These are phyloP conservation scores for Exserohilum rostratum DNA, from an alignment of 2,329 filamentous ascomycete species.

Conservation along the genomic window DNA sequence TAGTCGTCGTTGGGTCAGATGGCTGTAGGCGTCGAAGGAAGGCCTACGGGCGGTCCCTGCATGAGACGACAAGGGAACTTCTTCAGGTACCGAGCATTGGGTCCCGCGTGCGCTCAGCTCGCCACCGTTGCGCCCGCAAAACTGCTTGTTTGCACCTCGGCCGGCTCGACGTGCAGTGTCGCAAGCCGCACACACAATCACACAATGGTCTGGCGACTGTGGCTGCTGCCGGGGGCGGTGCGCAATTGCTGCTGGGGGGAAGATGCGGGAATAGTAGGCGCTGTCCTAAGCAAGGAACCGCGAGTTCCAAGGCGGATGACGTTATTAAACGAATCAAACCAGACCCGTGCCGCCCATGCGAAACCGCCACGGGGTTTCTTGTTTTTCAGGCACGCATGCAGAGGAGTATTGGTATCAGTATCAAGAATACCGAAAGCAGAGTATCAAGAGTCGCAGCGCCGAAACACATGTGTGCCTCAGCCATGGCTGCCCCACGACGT, in stretches of 20 bases:
- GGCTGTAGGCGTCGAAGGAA: constrained; percentile 7
- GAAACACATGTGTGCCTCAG: background rate
- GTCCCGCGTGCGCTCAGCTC: constrained; percentile 21
- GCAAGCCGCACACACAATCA: background rate
- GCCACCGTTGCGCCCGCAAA: constrained; percentile 23
- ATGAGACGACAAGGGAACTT: constrained; percentile 25
- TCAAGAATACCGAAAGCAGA: too few species aligned
- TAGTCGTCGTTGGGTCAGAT: too few species aligned
- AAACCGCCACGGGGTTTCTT: background rate
- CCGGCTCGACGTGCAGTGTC: constrained; percentile 20
- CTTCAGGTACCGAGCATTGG: constrained; percentile 29
- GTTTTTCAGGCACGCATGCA: background rate
- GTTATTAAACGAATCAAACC: background rate
- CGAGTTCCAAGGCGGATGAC: background rate
- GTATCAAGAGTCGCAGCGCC: background rate
- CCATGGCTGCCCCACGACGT: background rate
- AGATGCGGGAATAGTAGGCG: background rate
- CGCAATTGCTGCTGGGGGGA: background rate
- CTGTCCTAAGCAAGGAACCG: background rate
- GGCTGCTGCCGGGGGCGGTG: too few species aligned
- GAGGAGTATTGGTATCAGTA: too few species aligned
- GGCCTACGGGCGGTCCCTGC: constrained; percentile 32
- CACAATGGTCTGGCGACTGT: background rate
- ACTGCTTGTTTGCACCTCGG: constrained; percentile 21
- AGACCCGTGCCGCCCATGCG: background rate